phyloP scores from a whole-genome alignment of 129 eudicot species.

The Dittrichia graveolens region DNA sequence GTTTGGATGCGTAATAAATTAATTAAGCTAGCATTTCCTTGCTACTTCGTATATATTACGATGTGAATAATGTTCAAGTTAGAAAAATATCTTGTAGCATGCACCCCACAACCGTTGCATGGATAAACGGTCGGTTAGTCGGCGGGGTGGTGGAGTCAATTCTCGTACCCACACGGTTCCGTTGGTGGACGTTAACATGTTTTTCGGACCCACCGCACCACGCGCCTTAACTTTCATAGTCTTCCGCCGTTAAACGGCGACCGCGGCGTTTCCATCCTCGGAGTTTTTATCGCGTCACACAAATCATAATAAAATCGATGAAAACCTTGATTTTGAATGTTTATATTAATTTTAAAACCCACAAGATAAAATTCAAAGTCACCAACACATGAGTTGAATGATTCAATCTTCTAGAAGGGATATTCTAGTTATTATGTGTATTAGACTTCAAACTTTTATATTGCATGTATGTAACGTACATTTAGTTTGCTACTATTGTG shows the following conservation, averaged over 20 bases:
- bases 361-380: too few species aligned
- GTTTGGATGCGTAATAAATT: too few species aligned
- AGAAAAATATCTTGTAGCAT: not conserved
- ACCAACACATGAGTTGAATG: too few species aligned
- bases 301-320: not conserved
- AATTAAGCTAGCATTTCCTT: too few species aligned
- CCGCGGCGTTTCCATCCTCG: not conserved
- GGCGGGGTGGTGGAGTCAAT: constrained; percentile 13
- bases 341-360: too few species aligned
- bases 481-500: too few species aligned
- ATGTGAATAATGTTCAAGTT: not conserved
- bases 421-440: too few species aligned
- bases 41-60: too few species aligned
- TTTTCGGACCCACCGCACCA: constrained; percentile 9
- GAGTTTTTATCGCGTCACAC: not conserved
- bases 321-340: too few species aligned
- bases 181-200: constrained; percentile 7
- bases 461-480: too few species aligned
- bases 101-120: constrained; percentile 11
- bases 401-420: too few species aligned
- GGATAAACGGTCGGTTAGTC: constrained; percentile 5
- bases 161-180: constrained; percentile 25
- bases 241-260: not conserved
- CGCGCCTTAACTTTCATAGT: not conserved
- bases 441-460: too few species aligned